A percentile compares a stretch with the other conserved stretches of the same genome.
These are phyloP conservation scores for Solanum chiquidenum DNA, from an alignment of 257 asterid genomes.

Conservation along the genomic window DNA sequence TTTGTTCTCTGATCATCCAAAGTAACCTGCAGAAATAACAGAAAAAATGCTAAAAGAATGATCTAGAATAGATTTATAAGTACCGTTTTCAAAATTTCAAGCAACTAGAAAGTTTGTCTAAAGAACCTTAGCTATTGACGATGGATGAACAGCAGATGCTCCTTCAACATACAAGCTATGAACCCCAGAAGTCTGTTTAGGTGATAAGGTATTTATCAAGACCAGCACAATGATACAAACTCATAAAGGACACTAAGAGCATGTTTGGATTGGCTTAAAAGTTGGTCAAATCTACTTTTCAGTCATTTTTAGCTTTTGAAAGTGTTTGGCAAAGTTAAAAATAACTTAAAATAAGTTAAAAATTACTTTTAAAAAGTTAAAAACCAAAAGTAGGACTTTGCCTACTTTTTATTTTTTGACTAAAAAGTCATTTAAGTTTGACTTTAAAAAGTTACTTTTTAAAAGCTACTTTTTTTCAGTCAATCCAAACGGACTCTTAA, in stretches of 20 bases:
- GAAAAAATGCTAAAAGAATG: neutral
- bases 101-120: neutral
- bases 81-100: constrained; percentile 6
- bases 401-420: neutral
- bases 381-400: neutral
- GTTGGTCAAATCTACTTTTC: neutral
- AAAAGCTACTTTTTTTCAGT: neutral
- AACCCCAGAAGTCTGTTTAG: constrained; percentile 51
- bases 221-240: neutral
- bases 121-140: constrained; percentile 75
- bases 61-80: neutral
- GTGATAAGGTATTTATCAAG: constrained; percentile 1
- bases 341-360: too few relatives aligned
- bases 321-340: neutral
- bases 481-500: neutral
- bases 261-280: neutral
- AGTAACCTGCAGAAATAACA: constrained; percentile 47
- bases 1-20: constrained; percentile 60
- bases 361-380: neutral
- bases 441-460: neutral
- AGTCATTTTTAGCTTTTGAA: neutral
- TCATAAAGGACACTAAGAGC: neutral
- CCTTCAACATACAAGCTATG: constrained; percentile 72
- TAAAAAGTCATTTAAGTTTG: neutral
- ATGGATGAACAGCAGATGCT: constrained; percentile 76